These are phyloP conservation scores for Betula pendula DNA, from an alignment of 306 rosid species.

Conservation along the genomic window DNA sequence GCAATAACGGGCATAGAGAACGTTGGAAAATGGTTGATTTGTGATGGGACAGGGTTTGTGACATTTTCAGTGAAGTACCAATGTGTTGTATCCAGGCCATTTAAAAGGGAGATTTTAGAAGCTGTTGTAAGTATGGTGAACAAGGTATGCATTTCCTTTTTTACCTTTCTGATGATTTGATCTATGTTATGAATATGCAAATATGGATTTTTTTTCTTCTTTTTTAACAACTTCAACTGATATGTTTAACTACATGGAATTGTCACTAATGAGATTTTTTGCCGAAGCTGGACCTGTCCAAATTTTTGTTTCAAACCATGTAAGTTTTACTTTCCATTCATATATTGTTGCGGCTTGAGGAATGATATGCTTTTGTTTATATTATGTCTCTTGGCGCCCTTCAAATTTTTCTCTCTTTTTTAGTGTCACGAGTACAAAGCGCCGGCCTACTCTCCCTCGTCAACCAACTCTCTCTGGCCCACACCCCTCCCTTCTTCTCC, in stretches of 20 bases:
- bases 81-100: constrained; percentile 95
- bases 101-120: constrained; percentile 93
- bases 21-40: constrained; percentile 80
- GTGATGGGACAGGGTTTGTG: constrained; percentile 95
- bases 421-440: constrained; percentile 65
- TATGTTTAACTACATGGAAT: constrained; percentile 23
- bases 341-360: background rate
- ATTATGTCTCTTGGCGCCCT: no score
- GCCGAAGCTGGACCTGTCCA: constrained; percentile 99
- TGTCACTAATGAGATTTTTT: constrained; percentile 81
- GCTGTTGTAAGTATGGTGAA: constrained; percentile 97
- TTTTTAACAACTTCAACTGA: background rate
- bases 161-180: background rate
- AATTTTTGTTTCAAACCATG: constrained; percentile 96
- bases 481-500: constrained; percentile 1
- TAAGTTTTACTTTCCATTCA: constrained; percentile 33
- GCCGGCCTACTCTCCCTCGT: constrained; percentile 52
- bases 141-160: constrained; percentile 55
- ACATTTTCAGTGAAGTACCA: constrained; percentile 93
- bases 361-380: no score
- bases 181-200: background rate
- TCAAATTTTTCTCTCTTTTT: no score
- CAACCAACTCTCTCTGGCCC: constrained; percentile 67
- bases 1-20: constrained; percentile 93
- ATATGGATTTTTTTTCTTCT: constrained; percentile 13